Base-by-base conservation (phyloP, 768 basidiomycete genomes). In the Leccinum uliginosum region DNA sequence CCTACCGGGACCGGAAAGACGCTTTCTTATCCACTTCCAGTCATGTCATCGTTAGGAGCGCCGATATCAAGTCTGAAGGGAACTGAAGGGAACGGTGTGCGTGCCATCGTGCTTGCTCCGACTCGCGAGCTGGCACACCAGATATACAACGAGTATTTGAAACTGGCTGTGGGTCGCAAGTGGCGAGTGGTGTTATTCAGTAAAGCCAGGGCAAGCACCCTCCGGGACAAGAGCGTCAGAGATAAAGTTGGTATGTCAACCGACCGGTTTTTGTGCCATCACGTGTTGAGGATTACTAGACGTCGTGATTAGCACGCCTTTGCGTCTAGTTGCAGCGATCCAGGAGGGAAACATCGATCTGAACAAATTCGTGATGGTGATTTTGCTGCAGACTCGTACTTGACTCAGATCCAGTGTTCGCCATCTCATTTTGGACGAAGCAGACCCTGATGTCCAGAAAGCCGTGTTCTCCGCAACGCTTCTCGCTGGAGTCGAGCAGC, bases 1-100 rank as follows among this genome's bases (percentile, higher is more conserved):
- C 97, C 97, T 0, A 99, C 97, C 6, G 97, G 97, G 50, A 95
- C 92, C 9, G 97, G 97, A 58, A 99, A 99, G 76, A 99, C 97
- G 1, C 78, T 98, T 6, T 83, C 94, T 0, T 99, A 98, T 72
- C 78, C 97, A 14, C 74, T 97, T 15, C 95, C 97, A 0, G 78
- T 93, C 23, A 80, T 98, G 57, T 75, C 83, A 11, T 71, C 76
- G 17, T 73, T 93, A 7, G 74, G 73, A 14, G 70, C 77, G 4
- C 91, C 91, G 6, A 68, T 78, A 9, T 74, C 83, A 29, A 80
- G 76, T 55, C 67, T 75, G 35, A 78, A 79, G 53, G 59, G 61
- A 27, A 73, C 78, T 17, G 60, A 69, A 30, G 83, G 82, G 17
- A 71, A 66, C 29, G 93, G 90, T 54, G 84, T 85, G 17, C 80